A percentile compares a stretch with the other conserved stretches of the same genome.
Conservation (phyloP, 805 yeast species). For the Schizosaccharomyces lindneri region DNA sequence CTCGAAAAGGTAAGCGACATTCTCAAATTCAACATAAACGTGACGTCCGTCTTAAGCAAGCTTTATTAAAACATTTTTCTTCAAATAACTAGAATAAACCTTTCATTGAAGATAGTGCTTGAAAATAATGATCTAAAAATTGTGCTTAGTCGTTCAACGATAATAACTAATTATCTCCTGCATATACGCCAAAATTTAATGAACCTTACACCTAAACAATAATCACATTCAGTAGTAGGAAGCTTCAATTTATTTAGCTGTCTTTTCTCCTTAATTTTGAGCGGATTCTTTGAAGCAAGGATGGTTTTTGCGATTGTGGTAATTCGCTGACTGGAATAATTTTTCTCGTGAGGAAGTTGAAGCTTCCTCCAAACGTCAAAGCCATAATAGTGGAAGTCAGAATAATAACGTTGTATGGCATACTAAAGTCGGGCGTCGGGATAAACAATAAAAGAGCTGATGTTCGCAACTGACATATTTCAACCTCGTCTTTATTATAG, state of each 20-base stretch:
- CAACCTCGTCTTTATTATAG: neutral
- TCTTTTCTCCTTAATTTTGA: too few species aligned
- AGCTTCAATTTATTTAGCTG: too few species aligned
- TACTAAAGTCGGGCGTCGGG: constrained; percentile 93
- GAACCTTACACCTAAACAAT: too few species aligned
- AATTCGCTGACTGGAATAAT: constrained; percentile 26
- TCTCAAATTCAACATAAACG: neutral
- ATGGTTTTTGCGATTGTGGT: neutral
- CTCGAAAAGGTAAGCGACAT: neutral
- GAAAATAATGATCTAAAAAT: too few species aligned
- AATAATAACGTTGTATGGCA: constrained; percentile 95
- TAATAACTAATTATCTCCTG: neutral
- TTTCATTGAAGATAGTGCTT: neutral
- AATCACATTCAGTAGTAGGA: too few species aligned
- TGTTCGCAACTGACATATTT: constrained; percentile 28
- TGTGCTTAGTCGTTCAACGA: neutral
- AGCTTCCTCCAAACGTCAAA: constrained; percentile 64
- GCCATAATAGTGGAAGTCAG: constrained; percentile 86
- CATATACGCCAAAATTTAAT: neutral
- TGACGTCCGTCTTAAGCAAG: neutral
- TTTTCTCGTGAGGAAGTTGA: constrained; percentile 49
- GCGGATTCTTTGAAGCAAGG: neutral
- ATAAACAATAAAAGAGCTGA: constrained; percentile 64
- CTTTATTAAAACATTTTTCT: neutral
- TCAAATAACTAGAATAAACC: neutral